Evolutionary conservation across 192 early-diverging fungal species (phyloP).

Genomic region (Neocallimastix lanati): DNA sequence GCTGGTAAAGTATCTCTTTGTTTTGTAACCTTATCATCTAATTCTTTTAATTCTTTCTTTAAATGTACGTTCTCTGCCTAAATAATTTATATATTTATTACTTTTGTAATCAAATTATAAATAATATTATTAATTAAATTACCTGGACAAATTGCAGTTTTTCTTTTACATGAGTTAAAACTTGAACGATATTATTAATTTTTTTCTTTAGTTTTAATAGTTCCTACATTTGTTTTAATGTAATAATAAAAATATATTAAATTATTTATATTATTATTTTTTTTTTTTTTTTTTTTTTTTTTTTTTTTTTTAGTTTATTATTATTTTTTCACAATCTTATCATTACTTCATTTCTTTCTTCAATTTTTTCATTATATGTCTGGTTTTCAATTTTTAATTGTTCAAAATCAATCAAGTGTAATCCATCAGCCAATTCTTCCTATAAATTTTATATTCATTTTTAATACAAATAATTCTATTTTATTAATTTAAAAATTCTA

Average conservation of each 20-base stretch:
- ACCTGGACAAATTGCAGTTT: constrained; percentile 38
- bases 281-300: too few species aligned
- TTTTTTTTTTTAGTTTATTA: too few species aligned
- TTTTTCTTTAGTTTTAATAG: constrained; percentile 39
- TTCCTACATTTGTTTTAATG: constrained; percentile 16
- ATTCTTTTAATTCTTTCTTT: constrained; percentile 7
- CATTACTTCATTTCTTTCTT: constrained; percentile 36
- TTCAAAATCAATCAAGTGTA: constrained; percentile 46
- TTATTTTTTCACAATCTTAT: too few species aligned
- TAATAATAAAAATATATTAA: too few species aligned
- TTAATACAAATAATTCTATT: not conserved
- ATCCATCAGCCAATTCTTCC: constrained; percentile 43
- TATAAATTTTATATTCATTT: constrained; percentile 1
- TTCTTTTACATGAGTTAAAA: constrained; percentile 43
- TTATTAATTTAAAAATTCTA: not conserved
- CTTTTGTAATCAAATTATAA: not conserved
- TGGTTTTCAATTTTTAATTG: constrained; percentile 47
- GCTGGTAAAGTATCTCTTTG: constrained; percentile 23
- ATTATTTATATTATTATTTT: too few species aligned
- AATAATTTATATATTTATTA: too few species aligned
- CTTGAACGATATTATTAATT: constrained; percentile 41
- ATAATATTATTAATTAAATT: not conserved
- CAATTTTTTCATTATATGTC: constrained; percentile 47
- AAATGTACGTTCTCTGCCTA: constrained; percentile 15
- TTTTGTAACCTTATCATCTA: constrained; percentile 23